Evolutionary conservation across 2,329 filamentous ascomycete species (phyloP).

Genomic region (Hirsutella thompsonii): DNA sequence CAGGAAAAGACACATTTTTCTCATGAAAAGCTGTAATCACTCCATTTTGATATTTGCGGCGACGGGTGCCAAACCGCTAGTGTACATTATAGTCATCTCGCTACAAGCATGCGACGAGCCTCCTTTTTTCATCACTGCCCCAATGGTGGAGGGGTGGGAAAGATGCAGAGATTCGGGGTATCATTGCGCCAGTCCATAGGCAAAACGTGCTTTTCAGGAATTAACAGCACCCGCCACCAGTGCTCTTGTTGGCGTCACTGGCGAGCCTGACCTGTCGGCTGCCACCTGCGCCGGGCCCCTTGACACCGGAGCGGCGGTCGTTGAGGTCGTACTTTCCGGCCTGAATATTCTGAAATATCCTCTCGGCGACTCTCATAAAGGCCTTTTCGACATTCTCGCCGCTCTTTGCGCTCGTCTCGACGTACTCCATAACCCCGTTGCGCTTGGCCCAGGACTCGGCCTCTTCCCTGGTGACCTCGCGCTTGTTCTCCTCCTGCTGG

Average conservation of each 20-base stretch:
- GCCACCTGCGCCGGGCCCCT: slow-evolving; percentile 47
- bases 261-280: slow-evolving; percentile 33
- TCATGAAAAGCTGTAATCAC: slow-evolving; percentile 17
- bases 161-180: slow-evolving; percentile 10
- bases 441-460: slow-evolving; percentile 78
- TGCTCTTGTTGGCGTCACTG: slow-evolving; percentile 22
- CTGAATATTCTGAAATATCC: slow-evolving; percentile 95
- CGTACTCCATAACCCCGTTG: slow-evolving; percentile 84
- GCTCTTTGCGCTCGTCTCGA: slow-evolving; percentile 92
- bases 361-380: slow-evolving; percentile 84
- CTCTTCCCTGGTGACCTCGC: slow-evolving; percentile 71
- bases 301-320: slow-evolving; percentile 83
- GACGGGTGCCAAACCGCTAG: not conserved
- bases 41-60: slow-evolving; percentile 3
- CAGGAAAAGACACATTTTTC: slow-evolving; percentile 9
- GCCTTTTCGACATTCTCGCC: slow-evolving; percentile 89
- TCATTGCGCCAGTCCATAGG: slow-evolving; percentile 9
- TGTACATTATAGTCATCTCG: slow-evolving; percentile 1
- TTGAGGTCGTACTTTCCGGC: slow-evolving; percentile 90
- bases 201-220: not conserved
- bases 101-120: not conserved
- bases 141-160: not conserved
- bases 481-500: slow-evolving; percentile 41
- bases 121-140: not conserved
- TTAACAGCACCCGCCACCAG: slow-evolving; percentile 35